phyloP scores from a whole-genome alignment of 2,329 filamentous ascomycete species.

The Phyllosticta paracitricarpa region DNA sequence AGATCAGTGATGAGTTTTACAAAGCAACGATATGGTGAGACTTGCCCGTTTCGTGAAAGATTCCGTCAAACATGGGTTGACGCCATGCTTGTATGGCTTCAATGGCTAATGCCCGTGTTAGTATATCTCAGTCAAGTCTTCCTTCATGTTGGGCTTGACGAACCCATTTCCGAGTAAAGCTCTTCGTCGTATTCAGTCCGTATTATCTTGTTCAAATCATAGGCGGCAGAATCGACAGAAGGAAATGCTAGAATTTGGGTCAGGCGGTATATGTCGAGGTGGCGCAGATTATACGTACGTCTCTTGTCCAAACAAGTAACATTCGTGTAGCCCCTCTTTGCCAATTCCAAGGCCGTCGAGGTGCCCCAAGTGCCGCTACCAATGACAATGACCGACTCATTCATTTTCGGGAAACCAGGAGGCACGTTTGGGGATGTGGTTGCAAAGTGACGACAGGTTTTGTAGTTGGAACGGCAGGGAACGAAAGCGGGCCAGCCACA shows the following conservation, averaged over 20 bases:
- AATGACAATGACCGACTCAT: conserved; percentile 8
- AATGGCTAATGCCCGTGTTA: conserved; percentile 3
- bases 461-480: neutral
- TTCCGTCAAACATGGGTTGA: conserved; percentile 10
- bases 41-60: conserved; percentile 11
- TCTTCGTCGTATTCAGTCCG: conserved; percentile 15
- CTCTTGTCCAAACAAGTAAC: conserved; percentile 22
- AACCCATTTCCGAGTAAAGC: conserved; percentile 13
- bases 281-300: neutral
- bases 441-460: neutral
- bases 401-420: neutral
- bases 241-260: neutral
- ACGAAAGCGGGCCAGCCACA: neutral
- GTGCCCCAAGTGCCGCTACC: conserved; percentile 23
- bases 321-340: conserved; percentile 20
- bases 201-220: conserved; percentile 15
- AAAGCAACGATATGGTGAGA: neutral
- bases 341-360: conserved; percentile 22
- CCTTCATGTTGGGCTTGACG: neutral
- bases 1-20: neutral
- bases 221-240: conserved; percentile 9
- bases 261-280: conserved; percentile 1
- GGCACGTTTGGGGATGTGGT: neutral
- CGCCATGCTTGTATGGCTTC: conserved; percentile 14
- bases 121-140: neutral